Evolutionary conservation across 495 filamentous ascomycete genomes (phyloP).

Genomic region (Saxophila tyrrhenica): DNA sequence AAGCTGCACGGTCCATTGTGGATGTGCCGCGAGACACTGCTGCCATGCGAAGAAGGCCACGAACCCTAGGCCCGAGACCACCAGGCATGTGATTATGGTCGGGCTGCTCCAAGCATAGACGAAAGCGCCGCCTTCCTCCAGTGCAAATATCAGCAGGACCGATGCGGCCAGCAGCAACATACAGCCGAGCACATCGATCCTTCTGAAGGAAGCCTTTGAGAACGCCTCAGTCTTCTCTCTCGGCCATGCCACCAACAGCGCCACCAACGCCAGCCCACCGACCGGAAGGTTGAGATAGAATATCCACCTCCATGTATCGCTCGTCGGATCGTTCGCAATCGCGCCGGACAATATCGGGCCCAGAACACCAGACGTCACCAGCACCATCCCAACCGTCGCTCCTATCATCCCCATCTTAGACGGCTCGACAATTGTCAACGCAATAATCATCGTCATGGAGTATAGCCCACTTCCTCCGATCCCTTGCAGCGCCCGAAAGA

Average conservation of each 20-base stretch:
- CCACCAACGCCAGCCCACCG: not conserved
- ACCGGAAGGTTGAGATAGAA: constrained; percentile 7
- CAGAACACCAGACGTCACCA: constrained; percentile 4
- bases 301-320: constrained; percentile 7
- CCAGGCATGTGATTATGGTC: constrained; percentile 8
- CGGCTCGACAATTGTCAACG: not conserved
- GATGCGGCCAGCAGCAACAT: constrained; percentile 4
- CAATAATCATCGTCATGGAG: constrained; percentile 8
- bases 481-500: constrained; percentile 8
- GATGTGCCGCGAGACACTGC: not conserved
- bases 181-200: constrained; percentile 1
- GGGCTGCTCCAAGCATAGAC: constrained; percentile 4
- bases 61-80: not conserved
- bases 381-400: constrained; percentile 2
- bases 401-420: constrained; percentile 4
- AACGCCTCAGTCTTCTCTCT: not conserved
- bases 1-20: not conserved
- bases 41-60: not conserved
- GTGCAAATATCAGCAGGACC: constrained; percentile 6
- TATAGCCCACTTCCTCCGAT: constrained; percentile 9
- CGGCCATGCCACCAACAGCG: constrained; percentile 6
- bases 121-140: constrained; percentile 4
- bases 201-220: not conserved
- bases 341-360: constrained; percentile 6
- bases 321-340: constrained; percentile 1